phyloP scores from a whole-genome alignment of 345 rosid genomes.

The Raphanus sativus region DNA sequence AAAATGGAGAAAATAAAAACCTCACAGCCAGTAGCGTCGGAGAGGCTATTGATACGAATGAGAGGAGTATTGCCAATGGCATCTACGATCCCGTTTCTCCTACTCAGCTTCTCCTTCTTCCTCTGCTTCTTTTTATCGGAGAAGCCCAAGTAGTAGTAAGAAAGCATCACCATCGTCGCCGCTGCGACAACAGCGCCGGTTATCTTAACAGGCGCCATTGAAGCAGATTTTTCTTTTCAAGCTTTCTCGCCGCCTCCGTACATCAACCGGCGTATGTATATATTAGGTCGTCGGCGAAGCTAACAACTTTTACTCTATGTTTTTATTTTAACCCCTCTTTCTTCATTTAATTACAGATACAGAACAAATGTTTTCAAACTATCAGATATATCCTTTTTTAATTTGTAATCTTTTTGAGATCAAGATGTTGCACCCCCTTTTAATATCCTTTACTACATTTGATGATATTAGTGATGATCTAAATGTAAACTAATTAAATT shows the following conservation, averaged over 20 bases:
- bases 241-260: slow-evolving; percentile 10
- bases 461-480: too few relatives aligned
- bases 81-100: slow-evolving; percentile 55
- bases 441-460: too few relatives aligned
- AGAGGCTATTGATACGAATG: slow-evolving; percentile 88
- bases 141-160: slow-evolving; percentile 46
- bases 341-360: too few relatives aligned
- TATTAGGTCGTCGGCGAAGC: too few relatives aligned
- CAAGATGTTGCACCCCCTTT: too few relatives aligned
- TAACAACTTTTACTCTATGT: too few relatives aligned
- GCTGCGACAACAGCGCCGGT: slow-evolving; percentile 48
- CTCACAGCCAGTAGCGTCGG: slow-evolving; percentile 93
- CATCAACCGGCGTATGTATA: slow-evolving; percentile 8
- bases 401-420: too few relatives aligned
- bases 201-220: slow-evolving; percentile 56
- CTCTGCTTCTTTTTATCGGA: slow-evolving; percentile 42
- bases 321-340: too few relatives aligned
- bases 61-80: slow-evolving; percentile 87
- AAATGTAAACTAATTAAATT: too few relatives aligned
- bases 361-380: too few relatives aligned
- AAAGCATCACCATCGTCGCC: slow-evolving; percentile 43
- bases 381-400: too few relatives aligned
- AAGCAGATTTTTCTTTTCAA: slow-evolving; percentile 19
- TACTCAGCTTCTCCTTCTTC: slow-evolving; percentile 39
- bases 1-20: slow-evolving; percentile 38